A percentile compares a stretch with the other conserved stretches of the same genome.
phyloP scores from a whole-genome alignment of 768 basidiomycete species.

The Amanita exitialis region DNA sequence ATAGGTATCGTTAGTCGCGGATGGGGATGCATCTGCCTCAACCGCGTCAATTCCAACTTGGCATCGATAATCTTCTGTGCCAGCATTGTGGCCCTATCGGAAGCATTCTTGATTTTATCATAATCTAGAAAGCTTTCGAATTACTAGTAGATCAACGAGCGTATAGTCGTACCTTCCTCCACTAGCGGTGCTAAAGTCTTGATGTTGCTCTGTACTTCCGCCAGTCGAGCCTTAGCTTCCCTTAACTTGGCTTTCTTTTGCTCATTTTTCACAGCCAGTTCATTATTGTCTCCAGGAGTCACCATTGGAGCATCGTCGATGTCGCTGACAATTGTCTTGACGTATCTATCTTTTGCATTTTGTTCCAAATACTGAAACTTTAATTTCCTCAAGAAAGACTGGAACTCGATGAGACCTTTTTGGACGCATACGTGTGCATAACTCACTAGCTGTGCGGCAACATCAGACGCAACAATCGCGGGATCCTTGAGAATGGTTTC shows the following conservation, averaged over 20 bases:
- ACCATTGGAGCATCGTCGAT: conserved; percentile 75
- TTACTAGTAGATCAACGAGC: background rate
- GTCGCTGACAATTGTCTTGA: conserved; percentile 79
- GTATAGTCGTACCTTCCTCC: conserved; percentile 41
- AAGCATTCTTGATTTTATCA: conserved; percentile 38
- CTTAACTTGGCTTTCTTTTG: conserved; percentile 65
- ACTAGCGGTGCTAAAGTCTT: conserved; percentile 54
- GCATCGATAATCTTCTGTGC: conserved; percentile 78
- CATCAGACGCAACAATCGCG: conserved; percentile 44
- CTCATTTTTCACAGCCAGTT: conserved; percentile 47
- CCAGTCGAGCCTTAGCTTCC: conserved; percentile 49
- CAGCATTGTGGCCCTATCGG: conserved; percentile 45
- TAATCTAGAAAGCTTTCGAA: conserved; percentile 36
- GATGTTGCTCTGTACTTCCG: conserved; percentile 54
- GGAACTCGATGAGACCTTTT: background rate
- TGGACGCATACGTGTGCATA: background rate
- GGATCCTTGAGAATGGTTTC: conserved; percentile 36
- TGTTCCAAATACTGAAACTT: conserved; percentile 89
- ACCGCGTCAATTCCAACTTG: conserved; percentile 66
- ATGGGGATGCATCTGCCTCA: conserved; percentile 72
- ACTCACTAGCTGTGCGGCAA: conserved; percentile 55
- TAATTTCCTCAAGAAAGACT: conserved; percentile 71
- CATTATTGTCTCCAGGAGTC: conserved; percentile 71
- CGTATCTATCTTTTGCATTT: conserved; percentile 83
- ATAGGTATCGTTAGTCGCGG: conserved; percentile 70